These are phyloP conservation scores for Mucor circinelloides DNA, from an alignment of 371 early-diverging fungal genomes.

Conservation along the genomic window DNA sequence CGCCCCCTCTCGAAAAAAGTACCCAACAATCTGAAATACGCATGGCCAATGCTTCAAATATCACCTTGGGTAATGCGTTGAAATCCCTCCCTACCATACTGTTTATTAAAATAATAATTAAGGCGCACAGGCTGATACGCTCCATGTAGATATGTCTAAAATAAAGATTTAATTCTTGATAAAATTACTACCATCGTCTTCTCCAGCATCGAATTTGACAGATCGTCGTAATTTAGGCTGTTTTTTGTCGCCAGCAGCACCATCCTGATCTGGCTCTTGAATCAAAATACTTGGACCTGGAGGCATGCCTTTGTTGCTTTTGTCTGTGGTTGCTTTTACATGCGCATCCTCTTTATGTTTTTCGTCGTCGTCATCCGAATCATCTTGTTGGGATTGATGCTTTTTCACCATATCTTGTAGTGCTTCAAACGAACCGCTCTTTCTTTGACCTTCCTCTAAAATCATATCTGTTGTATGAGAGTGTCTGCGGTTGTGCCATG, in stretches of 20 bases:
- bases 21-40: no score
- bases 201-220: neutral
- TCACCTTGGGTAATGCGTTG: no score
- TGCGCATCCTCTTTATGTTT: neutral
- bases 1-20: no score
- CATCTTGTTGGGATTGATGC: neutral
- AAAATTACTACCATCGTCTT: neutral
- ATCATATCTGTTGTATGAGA: neutral
- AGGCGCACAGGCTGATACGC: neutral
- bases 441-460: neutral
- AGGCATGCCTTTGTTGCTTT: neutral
- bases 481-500: constrained; percentile 7
- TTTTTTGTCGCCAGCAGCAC: neutral
- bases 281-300: neutral
- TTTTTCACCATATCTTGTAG: neutral
- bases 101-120: neutral
- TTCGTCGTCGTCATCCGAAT: neutral
- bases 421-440: constrained; percentile 6
- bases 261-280: neutral
- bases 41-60: no score
- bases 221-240: neutral
- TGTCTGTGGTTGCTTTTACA: neutral
- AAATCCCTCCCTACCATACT: no score
- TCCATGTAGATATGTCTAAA: neutral
- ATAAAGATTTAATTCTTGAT: neutral